phyloP scores from a whole-genome alignment of 371 early-diverging fungal species.

The Parasitella parasitica region DNA sequence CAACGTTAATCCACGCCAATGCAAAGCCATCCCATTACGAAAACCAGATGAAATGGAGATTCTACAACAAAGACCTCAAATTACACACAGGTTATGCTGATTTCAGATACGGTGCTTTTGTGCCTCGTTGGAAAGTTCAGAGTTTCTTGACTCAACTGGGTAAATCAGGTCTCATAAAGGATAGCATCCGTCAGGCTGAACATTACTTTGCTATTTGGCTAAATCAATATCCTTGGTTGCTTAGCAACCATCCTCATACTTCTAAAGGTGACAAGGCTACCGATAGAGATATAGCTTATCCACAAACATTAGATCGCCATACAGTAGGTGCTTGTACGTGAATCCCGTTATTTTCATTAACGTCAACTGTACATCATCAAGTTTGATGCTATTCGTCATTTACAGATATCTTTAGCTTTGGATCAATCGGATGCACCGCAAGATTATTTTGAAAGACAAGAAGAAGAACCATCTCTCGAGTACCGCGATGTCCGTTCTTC shows the following conservation, averaged over 20 bases:
- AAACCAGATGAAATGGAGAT: constrained; percentile 59
- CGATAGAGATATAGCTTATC: constrained; percentile 14
- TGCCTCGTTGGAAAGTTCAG: constrained; percentile 50
- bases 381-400: constrained; percentile 56
- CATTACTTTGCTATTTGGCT: constrained; percentile 67
- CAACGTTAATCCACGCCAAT: constrained; percentile 59
- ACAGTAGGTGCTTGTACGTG: constrained; percentile 5
- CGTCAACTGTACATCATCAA: constrained; percentile 5
- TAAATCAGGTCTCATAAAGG: constrained; percentile 50
- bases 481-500: constrained; percentile 56
- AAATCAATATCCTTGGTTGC: constrained; percentile 66
- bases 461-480: constrained; percentile 44
- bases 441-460: constrained; percentile 52
- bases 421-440: constrained; percentile 46
- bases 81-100: constrained; percentile 65
- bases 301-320: constrained; percentile 14
- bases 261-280: constrained; percentile 15
- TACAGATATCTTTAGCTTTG: constrained; percentile 45
- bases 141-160: constrained; percentile 56
- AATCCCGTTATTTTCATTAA: background rate
- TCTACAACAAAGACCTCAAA: constrained; percentile 52
- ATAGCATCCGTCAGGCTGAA: constrained; percentile 53
- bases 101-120: constrained; percentile 61
- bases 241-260: constrained; percentile 45
- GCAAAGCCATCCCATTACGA: constrained; percentile 57